Evolutionary conservation across 2,329 filamentous ascomycete species (phyloP).

Genomic region (Cordyceps sp.): DNA sequence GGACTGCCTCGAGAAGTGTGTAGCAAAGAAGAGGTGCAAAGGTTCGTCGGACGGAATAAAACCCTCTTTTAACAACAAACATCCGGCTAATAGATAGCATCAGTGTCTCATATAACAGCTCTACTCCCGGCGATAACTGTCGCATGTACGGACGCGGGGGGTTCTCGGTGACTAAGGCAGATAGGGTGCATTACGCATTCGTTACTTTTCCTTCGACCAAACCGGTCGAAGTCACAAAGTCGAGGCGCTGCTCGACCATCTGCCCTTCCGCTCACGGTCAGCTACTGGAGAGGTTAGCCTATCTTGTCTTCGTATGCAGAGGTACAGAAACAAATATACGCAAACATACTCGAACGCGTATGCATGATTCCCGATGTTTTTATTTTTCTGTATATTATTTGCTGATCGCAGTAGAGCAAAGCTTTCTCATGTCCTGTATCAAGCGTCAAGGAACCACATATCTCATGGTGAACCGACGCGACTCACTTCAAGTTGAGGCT

Average conservation of each 20-base stretch:
- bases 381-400: no score
- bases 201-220: constrained; percentile 3
- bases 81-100: no score
- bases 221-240: constrained; percentile 1
- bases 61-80: constrained; percentile 1
- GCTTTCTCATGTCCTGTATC: constrained; percentile 5
- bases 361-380: no score
- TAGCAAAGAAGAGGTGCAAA: constrained; percentile 3
- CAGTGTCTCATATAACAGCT: no score
- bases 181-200: constrained; percentile 2
- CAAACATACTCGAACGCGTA: no score
- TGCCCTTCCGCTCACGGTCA: constrained; percentile 5
- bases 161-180: constrained; percentile 2
- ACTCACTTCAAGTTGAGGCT: constrained; percentile 1
- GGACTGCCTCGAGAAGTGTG: constrained; percentile 4
- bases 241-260: constrained; percentile 5
- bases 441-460: constrained; percentile 5
- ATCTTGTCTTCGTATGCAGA: neutral
- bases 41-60: no score
- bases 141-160: constrained; percentile 4
- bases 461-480: constrained; percentile 2
- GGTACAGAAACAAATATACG: neutral
- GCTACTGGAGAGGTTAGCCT: constrained; percentile 4
- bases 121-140: constrained; percentile 6
- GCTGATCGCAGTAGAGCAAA: neutral